A percentile compares a stretch with the other conserved stretches of the same genome.
These are phyloP conservation scores for Entoloma clypeatum DNA, from an alignment of 1,284 basidiomycete genomes.

Conservation along the genomic window DNA sequence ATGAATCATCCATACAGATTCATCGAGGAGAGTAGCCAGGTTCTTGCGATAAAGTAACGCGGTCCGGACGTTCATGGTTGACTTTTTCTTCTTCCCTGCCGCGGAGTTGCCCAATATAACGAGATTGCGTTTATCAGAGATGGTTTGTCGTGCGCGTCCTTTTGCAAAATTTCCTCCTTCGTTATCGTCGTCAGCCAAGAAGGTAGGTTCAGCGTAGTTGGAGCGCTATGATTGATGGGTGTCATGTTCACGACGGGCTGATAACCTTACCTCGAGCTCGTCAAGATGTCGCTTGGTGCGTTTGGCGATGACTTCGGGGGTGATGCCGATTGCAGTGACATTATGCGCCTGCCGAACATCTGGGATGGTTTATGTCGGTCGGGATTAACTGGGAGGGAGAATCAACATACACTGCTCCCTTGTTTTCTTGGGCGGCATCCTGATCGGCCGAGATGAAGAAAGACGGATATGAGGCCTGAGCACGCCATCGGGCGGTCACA, in stretches of 20 bases:
- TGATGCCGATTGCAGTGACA: conserved; percentile 42
- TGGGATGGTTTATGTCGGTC: conserved; percentile 18
- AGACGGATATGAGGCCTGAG: conserved; percentile 16
- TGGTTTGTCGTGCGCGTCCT: conserved; percentile 65
- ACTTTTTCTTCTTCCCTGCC: conserved; percentile 65
- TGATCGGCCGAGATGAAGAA: conserved; percentile 24
- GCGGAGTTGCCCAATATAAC: conserved; percentile 41
- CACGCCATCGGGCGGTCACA: conserved; percentile 30
- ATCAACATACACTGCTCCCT: conserved; percentile 40
- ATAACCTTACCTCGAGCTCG: conserved; percentile 65
- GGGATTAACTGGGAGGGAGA: conserved; percentile 2
- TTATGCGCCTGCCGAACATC: conserved; percentile 39
- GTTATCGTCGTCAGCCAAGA: conserved; percentile 43
- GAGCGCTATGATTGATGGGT: conserved; percentile 49
- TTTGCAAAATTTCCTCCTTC: conserved; percentile 47
- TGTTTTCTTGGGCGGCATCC: conserved; percentile 43
- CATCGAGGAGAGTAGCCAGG: conserved; percentile 66
- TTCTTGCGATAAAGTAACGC: conserved; percentile 79
- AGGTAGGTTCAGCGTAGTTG: conserved; percentile 67
- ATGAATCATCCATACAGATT: conserved; percentile 54
- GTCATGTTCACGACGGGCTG: conserved; percentile 8
- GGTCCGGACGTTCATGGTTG: conserved; percentile 73
- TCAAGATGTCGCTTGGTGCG: conserved; percentile 73
- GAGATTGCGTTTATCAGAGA: conserved; percentile 66
- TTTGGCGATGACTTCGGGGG: conserved; percentile 66